Base-by-base conservation (phyloP, 768 basidiomycete species). In the Trichaptum fuscoviolaceum region DNA sequence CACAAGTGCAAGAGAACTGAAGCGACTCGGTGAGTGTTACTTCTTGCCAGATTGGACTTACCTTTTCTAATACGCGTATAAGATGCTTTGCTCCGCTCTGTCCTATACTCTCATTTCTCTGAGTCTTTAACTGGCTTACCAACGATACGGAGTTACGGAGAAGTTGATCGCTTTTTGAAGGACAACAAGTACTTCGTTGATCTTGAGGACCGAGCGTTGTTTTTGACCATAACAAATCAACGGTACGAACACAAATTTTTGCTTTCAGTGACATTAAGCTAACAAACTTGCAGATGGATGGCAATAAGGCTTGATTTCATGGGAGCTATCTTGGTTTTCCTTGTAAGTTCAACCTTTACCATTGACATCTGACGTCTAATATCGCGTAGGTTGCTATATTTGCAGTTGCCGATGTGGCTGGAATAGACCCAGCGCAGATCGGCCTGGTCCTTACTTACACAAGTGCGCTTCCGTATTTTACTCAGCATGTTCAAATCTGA, bases 31-130 rank as follows among this genome's bases (percentile, higher is more conserved):
- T 79, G 52, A 58, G 75, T 30, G 2, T 30, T 2, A 30, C 30
- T 30, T 68, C 35, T 20, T 23, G 7, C 24, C 8, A 52, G 23
- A 58, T 57, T 23, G 30, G 30, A 12, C 4, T 58, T 58, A 20
- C 59, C 27, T 35, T 15, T n/a, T 25, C 30, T 64, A 0, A 70
- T 15, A 58, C 26, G 15, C 8, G 57, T 35, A 18, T 57, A 63
- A 86, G 91, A 92, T 73, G 81, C 88, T 8, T 85, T 90, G 78
- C 80, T 93, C 5, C 88, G 91, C 42, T 90, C 89, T 1, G 77
- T 88, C 10, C 81, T 93, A 9, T 93, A 93, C 73, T 84, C 90
- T 0, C 90, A 91, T 71, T 90, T 93, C 72, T 85, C 89, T 0
- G 92, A 93, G 74, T 90, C 87, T 0, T 78, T 93, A 4, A 87